Conservation (phyloP, 257 asterid genomes). For the Coffea canephora region DNA sequence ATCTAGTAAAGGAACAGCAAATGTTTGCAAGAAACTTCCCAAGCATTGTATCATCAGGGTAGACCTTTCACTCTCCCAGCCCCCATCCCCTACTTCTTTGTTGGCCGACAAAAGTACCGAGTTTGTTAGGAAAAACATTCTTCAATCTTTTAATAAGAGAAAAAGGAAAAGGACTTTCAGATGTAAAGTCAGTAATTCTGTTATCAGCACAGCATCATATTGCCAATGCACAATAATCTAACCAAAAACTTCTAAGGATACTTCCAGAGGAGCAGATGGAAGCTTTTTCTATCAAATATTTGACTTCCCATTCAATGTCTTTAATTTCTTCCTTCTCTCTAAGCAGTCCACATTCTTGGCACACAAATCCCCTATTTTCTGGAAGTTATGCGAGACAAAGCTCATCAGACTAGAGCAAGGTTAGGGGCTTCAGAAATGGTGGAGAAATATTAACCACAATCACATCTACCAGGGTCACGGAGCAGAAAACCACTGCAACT, state of each 20-base stretch:
- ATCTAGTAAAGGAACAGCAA: slow-evolving; percentile 28
- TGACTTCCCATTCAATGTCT: slow-evolving; percentile 41
- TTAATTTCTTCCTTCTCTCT: slow-evolving; percentile 73
- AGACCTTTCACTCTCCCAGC: background rate
- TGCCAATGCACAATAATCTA: background rate
- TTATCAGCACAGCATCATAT: background rate
- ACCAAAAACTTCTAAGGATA: slow-evolving; percentile 48
- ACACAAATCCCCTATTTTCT: slow-evolving; percentile 71
- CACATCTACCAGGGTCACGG: slow-evolving; percentile 53
- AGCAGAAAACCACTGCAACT: slow-evolving; percentile 73
- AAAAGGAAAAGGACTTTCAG: background rate
- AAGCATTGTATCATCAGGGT: background rate
- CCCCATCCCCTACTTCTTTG: background rate
- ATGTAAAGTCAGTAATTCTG: background rate
- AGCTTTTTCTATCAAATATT: slow-evolving; percentile 54
- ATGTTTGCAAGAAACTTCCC: background rate
- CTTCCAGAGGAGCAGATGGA: slow-evolving; percentile 50
- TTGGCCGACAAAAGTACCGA: background rate
- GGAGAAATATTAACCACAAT: background rate
- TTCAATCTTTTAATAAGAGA: background rate
- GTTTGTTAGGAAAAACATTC: background rate
- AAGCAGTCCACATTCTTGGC: slow-evolving; percentile 82
- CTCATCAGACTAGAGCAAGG: slow-evolving; percentile 15
- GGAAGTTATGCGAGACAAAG: slow-evolving; percentile 23
- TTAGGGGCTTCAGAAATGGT: slow-evolving; percentile 4